Evolutionary conservation across 2,329 filamentous ascomycete genomes (phyloP), one percentile per base, ranked within the genome.

Genomic region (Ophiocordyceps sinensis): DNA sequence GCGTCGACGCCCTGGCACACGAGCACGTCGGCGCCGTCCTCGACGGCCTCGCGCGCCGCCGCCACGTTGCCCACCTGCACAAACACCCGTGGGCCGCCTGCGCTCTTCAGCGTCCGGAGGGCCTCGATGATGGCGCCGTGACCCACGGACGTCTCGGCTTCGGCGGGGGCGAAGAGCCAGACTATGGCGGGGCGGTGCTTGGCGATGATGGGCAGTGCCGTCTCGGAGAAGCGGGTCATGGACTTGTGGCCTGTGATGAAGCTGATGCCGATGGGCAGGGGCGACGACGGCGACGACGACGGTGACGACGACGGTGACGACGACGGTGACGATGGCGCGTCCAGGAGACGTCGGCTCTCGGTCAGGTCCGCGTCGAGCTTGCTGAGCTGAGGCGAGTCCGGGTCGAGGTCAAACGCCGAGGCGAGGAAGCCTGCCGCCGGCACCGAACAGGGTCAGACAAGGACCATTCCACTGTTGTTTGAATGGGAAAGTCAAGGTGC

Each of bases 121-220:
- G 55, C 54, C 38, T 50, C 44, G 30, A 69, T 57, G 36, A 69
- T 61, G 39, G 42, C 49, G 7, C 43, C 47, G 41, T 64, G 12
- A 2, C 3, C 7, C 4, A 8, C 12, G 7, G 30, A 8, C 13
- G 30, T 6, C 12, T 15, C 13, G 13, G 30, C 54, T 5, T 63
- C 60, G 28, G 63, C 58, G 2, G 77, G 75, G 3, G 78, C 79
- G 51, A 82, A 83, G 37, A 84, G 66, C 79, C 79, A 84, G 9
- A 79, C 64, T 0, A 75, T 78, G 3, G 68, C 70, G 2, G 78
- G 77, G 0, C 57, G 58, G 54, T 77, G 69, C 44, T 63, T 59
- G 21, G 53, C 52, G 15, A 84, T 60, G 12, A 80, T 47, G 1
- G 70, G 68, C 2, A 75, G 53, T 2, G 64, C 62, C n/a, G 63